Evolutionary conservation across 768 basidiomycete species (phyloP), one percentile per base, ranked within the genome.

Genomic region (Tylopilus subfusipes): DNA sequence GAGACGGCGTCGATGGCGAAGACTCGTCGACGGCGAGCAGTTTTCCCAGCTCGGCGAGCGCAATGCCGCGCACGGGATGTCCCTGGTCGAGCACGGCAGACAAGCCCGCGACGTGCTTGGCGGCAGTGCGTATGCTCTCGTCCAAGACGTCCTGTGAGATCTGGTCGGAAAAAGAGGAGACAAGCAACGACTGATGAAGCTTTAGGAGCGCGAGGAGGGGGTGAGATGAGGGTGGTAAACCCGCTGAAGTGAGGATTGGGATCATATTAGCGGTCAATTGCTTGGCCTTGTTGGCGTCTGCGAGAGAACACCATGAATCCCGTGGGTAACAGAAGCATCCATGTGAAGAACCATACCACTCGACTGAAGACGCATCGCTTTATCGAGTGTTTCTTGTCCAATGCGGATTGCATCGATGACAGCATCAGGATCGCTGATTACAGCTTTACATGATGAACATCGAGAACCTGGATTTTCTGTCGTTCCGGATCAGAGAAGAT

Each of bases 11-110:
- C 14, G 60, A 55, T 2, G 83, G 80, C 4, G 71, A 68, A 0
- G 84, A 84, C 64, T 92, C 90, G 61, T 93, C 89, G 0, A 93
- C 86, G 0, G 82, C 82, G 7, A 94, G 76, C 8, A 93, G 72
- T 71, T 93, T 94, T 0, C 89, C 92, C 7, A 91, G 75, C 67
- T 95, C 93, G 3, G 86, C 84, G 9, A 86, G 72, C 5, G 88
- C 83, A 22, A 95, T 73, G 0, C 82, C 90, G 1, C 89, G 78
- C 1, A 88, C 79, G 0, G 94, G 93, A 66, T 96, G 93, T 2
- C 88, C 88, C 11, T 74, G 67, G 0, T 74, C 69, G 18, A 92
- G 77, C 3, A 90, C 65, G 13, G 65, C 68, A 5, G 71, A 66
- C 6, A 92, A 63, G 1, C 85, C 93, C 0, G 77, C 71, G 21